These are phyloP conservation scores for Infundibulicybe gibba DNA, from an alignment of 768 basidiomycete species.

Conservation along the genomic window DNA sequence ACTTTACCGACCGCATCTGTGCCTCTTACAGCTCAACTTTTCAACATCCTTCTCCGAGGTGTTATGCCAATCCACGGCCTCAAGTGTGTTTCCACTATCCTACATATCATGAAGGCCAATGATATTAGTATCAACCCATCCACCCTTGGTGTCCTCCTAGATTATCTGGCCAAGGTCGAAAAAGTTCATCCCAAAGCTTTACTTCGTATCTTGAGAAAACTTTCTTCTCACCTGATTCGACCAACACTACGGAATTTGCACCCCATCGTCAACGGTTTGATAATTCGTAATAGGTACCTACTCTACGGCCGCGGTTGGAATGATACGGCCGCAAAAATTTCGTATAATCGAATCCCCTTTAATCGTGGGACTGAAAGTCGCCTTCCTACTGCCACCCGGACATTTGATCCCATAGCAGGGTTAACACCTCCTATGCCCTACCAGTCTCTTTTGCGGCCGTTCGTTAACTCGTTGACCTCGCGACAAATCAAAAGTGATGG, in stretches of 20 bases:
- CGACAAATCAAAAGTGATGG: conserved; percentile 53
- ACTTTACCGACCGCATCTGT: conserved; percentile 27
- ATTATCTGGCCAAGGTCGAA: conserved; percentile 42
- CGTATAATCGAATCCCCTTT: conserved; percentile 5
- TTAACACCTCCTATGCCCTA: conserved; percentile 29
- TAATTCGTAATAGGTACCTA: conserved; percentile 50
- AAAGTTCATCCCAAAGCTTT: conserved; percentile 42
- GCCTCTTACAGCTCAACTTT: conserved; percentile 39
- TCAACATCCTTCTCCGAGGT: conserved; percentile 60
- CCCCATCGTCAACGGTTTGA: conserved; percentile 44
- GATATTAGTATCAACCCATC: conserved; percentile 46
- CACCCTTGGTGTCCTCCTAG: conserved; percentile 54
- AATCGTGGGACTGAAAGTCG: conserved; percentile 16
- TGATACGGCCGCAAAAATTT: conserved; percentile 32
- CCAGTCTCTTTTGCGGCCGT: conserved; percentile 29
- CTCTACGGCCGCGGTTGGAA: conserved; percentile 46
- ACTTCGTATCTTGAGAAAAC: conserved; percentile 39
- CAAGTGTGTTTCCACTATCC: conserved; percentile 36
- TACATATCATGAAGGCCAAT: conserved; percentile 52
- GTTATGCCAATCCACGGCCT: conserved; percentile 48
- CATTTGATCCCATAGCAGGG: conserved; percentile 50
- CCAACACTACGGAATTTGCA: conserved; percentile 59
- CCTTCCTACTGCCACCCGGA: conserved; percentile 18
- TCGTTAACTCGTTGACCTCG: conserved; percentile 41
- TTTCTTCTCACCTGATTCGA: conserved; percentile 35